phyloP scores from a whole-genome alignment of 2,329 filamentous ascomycete genomes.

The Davidsoniella australis region DNA sequence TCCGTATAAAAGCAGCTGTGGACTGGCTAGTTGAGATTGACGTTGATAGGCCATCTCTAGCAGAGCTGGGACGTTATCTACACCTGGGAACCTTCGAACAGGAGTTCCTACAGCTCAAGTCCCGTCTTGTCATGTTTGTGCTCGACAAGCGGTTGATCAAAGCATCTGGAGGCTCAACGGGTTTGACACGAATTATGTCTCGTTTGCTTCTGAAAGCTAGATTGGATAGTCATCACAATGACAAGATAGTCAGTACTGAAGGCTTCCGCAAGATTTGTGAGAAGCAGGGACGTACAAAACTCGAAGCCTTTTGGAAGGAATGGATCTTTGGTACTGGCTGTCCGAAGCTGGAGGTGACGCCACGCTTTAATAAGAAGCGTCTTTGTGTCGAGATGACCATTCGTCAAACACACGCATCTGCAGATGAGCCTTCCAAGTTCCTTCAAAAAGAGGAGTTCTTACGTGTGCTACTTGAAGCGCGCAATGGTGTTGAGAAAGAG shows the following conservation, averaged over 20 bases:
- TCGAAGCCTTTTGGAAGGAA: constrained; percentile 84
- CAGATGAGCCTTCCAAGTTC: constrained; percentile 25
- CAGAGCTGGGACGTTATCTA: constrained; percentile 60
- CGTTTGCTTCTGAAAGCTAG: constrained; percentile 75
- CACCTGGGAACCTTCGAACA: constrained; percentile 70
- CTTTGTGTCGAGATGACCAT: constrained; percentile 86
- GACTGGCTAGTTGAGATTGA: constrained; percentile 73
- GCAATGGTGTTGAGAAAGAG: constrained; percentile 49
- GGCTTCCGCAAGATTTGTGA: constrained; percentile 74
- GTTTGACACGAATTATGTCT: constrained; percentile 70
- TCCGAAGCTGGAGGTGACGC: constrained; percentile 69
- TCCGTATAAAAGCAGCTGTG: constrained; percentile 68
- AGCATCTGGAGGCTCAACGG: constrained; percentile 59
- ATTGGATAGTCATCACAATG: constrained; percentile 40
- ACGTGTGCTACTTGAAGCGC: constrained; percentile 66
- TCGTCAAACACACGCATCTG: constrained; percentile 45
- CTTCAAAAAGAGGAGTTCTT: constrained; percentile 59
- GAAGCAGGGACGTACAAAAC: constrained; percentile 68
- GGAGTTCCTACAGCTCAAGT: constrained; percentile 83
- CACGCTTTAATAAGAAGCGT: constrained; percentile 95
- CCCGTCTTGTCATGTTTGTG: constrained; percentile 80
- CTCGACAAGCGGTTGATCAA: constrained; percentile 84
- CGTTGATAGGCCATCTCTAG: constrained; percentile 63
- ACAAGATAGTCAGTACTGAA: constrained; percentile 56
- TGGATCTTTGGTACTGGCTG: constrained; percentile 85